These are phyloP conservation scores for Kwoniella shivajii DNA, from an alignment of 1,284 basidiomycete genomes.

Conservation along the genomic window DNA sequence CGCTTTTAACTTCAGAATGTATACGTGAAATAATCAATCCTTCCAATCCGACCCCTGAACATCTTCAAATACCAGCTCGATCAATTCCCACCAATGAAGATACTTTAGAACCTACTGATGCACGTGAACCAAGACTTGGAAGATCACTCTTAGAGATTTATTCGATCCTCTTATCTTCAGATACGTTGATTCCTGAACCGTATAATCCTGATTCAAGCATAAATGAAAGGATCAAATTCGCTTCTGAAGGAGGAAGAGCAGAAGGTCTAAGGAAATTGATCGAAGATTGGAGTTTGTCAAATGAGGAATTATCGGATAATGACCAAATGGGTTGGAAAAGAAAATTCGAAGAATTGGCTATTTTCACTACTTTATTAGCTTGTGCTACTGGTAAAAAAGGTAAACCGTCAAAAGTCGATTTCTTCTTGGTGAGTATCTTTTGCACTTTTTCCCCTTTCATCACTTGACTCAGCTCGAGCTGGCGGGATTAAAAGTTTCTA, in stretches of 20 bases:
- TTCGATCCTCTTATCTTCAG: slow-evolving; percentile 23
- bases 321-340: slow-evolving; percentile 51
- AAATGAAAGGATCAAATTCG: slow-evolving; percentile 55
- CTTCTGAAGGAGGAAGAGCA: slow-evolving; percentile 55
- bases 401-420: slow-evolving; percentile 63
- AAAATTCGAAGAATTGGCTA: slow-evolving; percentile 62
- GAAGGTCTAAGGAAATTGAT: slow-evolving; percentile 60
- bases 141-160: slow-evolving; percentile 38
- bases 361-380: slow-evolving; percentile 60
- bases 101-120: background rate
- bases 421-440: slow-evolving; percentile 63
- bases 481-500: background rate
- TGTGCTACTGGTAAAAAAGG: slow-evolving; percentile 61
- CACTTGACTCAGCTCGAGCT: background rate
- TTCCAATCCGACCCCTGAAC: slow-evolving; percentile 2
- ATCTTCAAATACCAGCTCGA: slow-evolving; percentile 5
- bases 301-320: slow-evolving; percentile 50
- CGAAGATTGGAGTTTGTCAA: slow-evolving; percentile 58
- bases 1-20: slow-evolving; percentile 7
- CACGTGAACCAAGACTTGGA: slow-evolving; percentile 8
- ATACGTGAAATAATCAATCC: slow-evolving; percentile 5
- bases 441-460: no score
- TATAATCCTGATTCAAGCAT: slow-evolving; percentile 62
- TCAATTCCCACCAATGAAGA: slow-evolving; percentile 7
- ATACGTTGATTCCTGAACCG: slow-evolving; percentile 57